Evolutionary conservation across 1,139 yeast species (phyloP).

Genomic region (Starmera stellimalicola): DNA sequence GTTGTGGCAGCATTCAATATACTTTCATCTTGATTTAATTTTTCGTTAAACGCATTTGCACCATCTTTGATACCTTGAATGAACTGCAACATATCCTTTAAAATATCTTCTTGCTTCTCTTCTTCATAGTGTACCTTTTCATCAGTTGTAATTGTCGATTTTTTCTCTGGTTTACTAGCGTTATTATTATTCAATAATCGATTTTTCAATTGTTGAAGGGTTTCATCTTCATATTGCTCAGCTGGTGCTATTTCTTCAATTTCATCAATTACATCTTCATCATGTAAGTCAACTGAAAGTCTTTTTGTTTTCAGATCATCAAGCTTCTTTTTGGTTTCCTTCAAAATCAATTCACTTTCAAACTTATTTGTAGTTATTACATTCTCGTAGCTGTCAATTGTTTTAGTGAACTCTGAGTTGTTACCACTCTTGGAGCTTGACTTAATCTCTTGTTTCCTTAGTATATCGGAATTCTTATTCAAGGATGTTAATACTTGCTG

Average conservation of each 20-base stretch:
- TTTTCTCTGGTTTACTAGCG: slow-evolving; percentile 5
- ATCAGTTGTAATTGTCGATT: slow-evolving; percentile 14
- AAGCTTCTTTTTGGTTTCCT: slow-evolving; percentile 5
- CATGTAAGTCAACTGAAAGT: slow-evolving; percentile 12
- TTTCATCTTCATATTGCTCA: slow-evolving; percentile 15
- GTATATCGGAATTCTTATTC: slow-evolving; percentile 4
- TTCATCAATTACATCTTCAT: neutral
- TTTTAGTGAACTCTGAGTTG: neutral
- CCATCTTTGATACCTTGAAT: slow-evolving; percentile 26
- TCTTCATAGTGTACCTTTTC: slow-evolving; percentile 27
- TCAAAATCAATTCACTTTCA: slow-evolving; percentile 4
- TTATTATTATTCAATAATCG: slow-evolving; percentile 21
- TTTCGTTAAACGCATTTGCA: slow-evolving; percentile 29
- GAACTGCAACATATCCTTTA: slow-evolving; percentile 27
- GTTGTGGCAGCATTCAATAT: slow-evolving; percentile 29
- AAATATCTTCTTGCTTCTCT: slow-evolving; percentile 24
- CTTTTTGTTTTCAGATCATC: slow-evolving; percentile 8
- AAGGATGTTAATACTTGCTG: neutral
- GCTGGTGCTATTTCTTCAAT: slow-evolving; percentile 1
- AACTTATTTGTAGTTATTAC: slow-evolving; percentile 7
- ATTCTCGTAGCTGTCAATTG: slow-evolving; percentile 1
- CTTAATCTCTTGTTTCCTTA: slow-evolving; percentile 1
- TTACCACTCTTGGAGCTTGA: neutral
- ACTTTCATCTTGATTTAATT: slow-evolving; percentile 26
- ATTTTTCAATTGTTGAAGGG: slow-evolving; percentile 21